These are phyloP conservation scores for Rhodotorula sp. DNA, from an alignment of 1,284 basidiomycete genomes.

Conservation along the genomic window DNA sequence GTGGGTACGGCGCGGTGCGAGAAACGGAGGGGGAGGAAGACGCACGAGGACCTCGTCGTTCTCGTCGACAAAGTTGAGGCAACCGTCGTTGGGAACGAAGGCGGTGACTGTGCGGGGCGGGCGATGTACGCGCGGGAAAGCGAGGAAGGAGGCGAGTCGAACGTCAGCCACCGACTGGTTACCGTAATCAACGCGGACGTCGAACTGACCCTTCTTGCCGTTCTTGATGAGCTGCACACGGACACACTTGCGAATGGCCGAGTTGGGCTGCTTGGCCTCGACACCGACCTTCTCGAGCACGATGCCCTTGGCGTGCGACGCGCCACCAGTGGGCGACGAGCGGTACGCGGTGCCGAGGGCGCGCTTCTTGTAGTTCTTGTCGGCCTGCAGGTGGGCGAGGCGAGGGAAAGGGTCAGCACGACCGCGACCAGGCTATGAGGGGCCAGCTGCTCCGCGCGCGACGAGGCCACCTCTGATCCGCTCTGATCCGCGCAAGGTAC, in stretches of 20 bases:
- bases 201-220: conserved; percentile 78
- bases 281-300: conserved; percentile 91
- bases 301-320: conserved; percentile 99
- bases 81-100: conserved; percentile 78
- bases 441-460: not conserved
- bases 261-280: conserved; percentile 96
- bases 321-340: conserved; percentile 98
- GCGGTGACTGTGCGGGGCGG: conserved; percentile 26
- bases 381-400: conserved; percentile 63
- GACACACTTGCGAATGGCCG: conserved; percentile 99
- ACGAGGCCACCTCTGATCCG: too few species aligned
- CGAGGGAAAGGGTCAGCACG: not conserved
- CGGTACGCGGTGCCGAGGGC: conserved; percentile 99
- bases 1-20: not conserved
- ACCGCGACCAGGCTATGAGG: not conserved
- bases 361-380: conserved; percentile 99
- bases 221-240: conserved; percentile 99
- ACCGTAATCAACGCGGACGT: conserved; percentile 55
- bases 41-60: conserved; percentile 29
- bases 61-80: conserved; percentile 84
- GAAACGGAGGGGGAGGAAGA: not conserved
- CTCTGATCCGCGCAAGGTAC: too few species aligned
- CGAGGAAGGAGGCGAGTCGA: conserved; percentile 13
- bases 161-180: conserved; percentile 50
- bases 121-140: too few species aligned